Evolutionary conservation across 345 rosid species (phyloP), one percentile per base, ranked within the genome.

Genomic region (Barbarea vulgaris): DNA sequence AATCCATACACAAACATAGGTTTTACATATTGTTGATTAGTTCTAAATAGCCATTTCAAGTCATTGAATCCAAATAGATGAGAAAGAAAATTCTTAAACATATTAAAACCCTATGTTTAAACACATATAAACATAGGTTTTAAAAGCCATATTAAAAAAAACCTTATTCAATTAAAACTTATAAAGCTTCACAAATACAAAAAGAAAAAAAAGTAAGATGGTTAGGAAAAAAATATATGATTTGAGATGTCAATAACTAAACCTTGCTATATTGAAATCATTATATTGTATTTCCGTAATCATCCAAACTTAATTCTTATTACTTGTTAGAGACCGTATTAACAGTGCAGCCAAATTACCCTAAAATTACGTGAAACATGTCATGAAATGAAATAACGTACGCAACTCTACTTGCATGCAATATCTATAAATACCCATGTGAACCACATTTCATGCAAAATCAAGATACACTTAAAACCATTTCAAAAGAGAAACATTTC

Each of bases 341-440:
- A 47, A 42, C 65, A 65, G 68, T 59, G 64, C 47, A 48, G 72
- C 80, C 48, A 71, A 34, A 71, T 37, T 30, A 36, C 53, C 77
- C 68, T 66, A 57, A 65, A 50, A 47, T 72, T 30, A 58, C 69
- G 69, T 65, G 37, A 56, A 44, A 64, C 53, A 70, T 41, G 19
- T 53, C 67, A 63, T 28, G 42, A 27, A 37, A 48, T 57, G 63
- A 66, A 50, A 22, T 72, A 12, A 59, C 69, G 73, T 78, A 59
- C 62, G 9, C 73, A 59, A 66, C 69, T 57, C 51, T 51, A 66
- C 73, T 58, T 77, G 73, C 81, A 72, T 78, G 64, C 24, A 3
- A 51, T 65, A 48, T 78, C 73, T 71, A 72, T 78, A 78, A 65
- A 66, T 66, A 65, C 64, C 50, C 56, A 14, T 69, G 24, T 57